These are phyloP conservation scores for Exophiala sideris DNA, from an alignment of 2,329 filamentous ascomycete genomes.

Conservation along the genomic window DNA sequence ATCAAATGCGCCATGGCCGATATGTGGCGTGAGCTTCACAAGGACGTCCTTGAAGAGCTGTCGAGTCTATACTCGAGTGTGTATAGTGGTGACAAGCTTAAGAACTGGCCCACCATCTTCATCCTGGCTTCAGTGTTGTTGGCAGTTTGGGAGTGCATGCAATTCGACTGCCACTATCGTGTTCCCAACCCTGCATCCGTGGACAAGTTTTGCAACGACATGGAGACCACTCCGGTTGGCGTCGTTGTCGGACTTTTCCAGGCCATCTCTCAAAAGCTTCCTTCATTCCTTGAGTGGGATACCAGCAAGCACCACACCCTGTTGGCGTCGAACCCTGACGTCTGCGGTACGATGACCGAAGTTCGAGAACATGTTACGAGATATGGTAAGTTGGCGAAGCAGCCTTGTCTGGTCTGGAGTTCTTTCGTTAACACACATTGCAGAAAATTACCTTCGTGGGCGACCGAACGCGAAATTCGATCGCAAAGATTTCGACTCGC, in stretches of 20 bases:
- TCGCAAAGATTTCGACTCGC: constrained; percentile 84
- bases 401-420: not conserved
- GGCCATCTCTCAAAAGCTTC: constrained; percentile 94
- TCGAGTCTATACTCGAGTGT: constrained; percentile 93
- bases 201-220: constrained; percentile 92
- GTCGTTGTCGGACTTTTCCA: constrained; percentile 97
- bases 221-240: constrained; percentile 93
- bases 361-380: constrained; percentile 87
- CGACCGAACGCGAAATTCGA: constrained; percentile 81
- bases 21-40: constrained; percentile 97
- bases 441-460: constrained; percentile 82
- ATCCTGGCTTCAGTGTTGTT: constrained; percentile 91
- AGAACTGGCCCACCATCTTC: constrained; percentile 99
- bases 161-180: constrained; percentile 96
- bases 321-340: constrained; percentile 83
- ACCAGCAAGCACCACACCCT: constrained; percentile 85
- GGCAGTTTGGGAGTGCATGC: constrained; percentile 97
- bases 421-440: constrained; percentile 41
- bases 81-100: constrained; percentile 93
- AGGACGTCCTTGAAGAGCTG: constrained; percentile 91
- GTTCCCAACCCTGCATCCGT: constrained; percentile 79
- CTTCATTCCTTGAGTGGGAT: constrained; percentile 90
- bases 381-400: constrained; percentile 66
- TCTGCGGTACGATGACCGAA: constrained; percentile 95
- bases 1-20: constrained; percentile 96